Percentiles rank a stretch among this genome's conserved stretches.
phyloP scores from a whole-genome alignment of 2,329 filamentous ascomycete genomes.

The Arthrobotrys sinensis region DNA sequence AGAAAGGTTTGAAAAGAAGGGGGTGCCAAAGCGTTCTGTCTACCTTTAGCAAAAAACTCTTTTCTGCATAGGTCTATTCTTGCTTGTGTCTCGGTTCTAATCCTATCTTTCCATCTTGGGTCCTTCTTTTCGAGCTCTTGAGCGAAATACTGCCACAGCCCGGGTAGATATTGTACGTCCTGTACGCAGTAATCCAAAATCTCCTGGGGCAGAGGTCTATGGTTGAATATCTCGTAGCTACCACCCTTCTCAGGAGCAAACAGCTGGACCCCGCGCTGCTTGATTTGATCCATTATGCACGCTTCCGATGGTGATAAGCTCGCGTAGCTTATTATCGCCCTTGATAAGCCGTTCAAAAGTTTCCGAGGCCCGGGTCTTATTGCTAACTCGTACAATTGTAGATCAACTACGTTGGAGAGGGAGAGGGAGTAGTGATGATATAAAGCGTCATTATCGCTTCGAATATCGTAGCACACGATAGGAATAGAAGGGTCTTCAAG shows the following conservation, averaged over 20 bases:
- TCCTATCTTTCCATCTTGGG: background rate
- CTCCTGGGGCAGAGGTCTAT: constrained; percentile 68
- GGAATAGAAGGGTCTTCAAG: constrained; percentile 9
- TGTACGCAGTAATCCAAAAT: constrained; percentile 70
- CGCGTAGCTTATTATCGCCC: background rate
- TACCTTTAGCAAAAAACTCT: background rate
- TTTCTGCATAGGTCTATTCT: constrained; percentile 2
- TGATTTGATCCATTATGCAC: constrained; percentile 65
- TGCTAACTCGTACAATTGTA: constrained; percentile 18
- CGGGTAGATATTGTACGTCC: constrained; percentile 69
- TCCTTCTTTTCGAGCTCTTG: constrained; percentile 5
- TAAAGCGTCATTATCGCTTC: constrained; percentile 22
- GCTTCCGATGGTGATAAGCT: constrained; percentile 19
- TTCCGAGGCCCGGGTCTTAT: background rate
- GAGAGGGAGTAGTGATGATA: constrained; percentile 8
- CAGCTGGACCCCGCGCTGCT: constrained; percentile 67
- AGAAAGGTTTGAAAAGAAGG: background rate
- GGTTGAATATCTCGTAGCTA: constrained; percentile 70
- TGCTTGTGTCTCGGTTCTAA: background rate
- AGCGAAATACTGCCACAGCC: constrained; percentile 62
- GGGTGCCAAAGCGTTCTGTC: constrained; percentile 13
- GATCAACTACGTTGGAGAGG: constrained; percentile 6
- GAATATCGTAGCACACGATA: constrained; percentile 11
- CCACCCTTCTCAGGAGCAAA: constrained; percentile 70
- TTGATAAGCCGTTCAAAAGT: constrained; percentile 13